A percentile compares a stretch with the other conserved stretches of the same genome.
phyloP scores from a whole-genome alignment of 176 grass and related monocot genomes.

The Rhynchospora tenuis region DNA sequence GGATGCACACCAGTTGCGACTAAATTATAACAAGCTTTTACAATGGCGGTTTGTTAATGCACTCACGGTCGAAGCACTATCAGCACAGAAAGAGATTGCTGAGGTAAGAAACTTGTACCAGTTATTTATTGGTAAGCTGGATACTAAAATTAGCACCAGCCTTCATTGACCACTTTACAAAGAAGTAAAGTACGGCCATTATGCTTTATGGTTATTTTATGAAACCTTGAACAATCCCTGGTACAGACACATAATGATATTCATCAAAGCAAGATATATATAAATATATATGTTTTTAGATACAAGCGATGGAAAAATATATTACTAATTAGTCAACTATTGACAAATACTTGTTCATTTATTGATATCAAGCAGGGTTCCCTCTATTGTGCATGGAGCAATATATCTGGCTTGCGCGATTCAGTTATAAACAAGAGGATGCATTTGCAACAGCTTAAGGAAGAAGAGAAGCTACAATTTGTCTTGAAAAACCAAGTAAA shows the following conservation, averaged over 20 bases:
- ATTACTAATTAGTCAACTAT: not conserved
- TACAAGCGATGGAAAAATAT: slow-evolving; percentile 1
- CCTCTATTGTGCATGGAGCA: slow-evolving; percentile 60
- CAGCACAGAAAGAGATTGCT: slow-evolving; percentile 46
- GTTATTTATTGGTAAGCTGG: not conserved
- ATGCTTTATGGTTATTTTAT: not conserved
- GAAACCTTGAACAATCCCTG: not conserved
- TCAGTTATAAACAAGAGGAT: slow-evolving; percentile 56
- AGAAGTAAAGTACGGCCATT: not conserved
- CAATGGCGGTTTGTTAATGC: slow-evolving; percentile 85
- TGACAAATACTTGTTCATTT: slow-evolving; percentile 23
- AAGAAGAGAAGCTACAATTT: slow-evolving; percentile 47
- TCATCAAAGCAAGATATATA: not conserved
- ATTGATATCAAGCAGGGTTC: slow-evolving; percentile 49
- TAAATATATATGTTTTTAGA: not conserved
- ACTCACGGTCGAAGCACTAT: slow-evolving; percentile 32
- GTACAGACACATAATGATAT: not conserved
- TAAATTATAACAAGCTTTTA: slow-evolving; percentile 58
- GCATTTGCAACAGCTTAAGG: slow-evolving; percentile 40
- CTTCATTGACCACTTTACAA: not conserved
- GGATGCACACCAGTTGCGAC: slow-evolving; percentile 56
- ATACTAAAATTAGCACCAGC: not conserved
- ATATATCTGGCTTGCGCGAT: slow-evolving; percentile 46
- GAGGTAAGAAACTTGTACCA: slow-evolving; percentile 50
- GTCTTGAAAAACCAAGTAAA: slow-evolving; percentile 81